Evolutionary conservation across 1,139 yeast genomes (phyloP).

Genomic region (Arxiozyma heterogenica): DNA sequence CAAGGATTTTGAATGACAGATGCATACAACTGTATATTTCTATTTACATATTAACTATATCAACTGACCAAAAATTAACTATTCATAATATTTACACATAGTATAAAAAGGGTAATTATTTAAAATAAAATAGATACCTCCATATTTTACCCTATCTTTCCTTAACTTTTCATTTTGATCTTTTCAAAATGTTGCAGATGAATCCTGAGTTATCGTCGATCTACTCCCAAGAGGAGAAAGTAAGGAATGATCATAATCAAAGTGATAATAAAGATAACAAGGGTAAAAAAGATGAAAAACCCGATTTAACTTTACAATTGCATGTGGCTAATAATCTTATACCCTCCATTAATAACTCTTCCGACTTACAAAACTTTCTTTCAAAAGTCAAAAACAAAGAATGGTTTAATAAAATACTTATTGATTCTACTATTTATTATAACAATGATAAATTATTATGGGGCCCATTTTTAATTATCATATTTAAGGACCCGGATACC

Average conservation of each 20-base stretch:
- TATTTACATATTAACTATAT: neutral
- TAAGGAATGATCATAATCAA: neutral
- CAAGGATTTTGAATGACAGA: neutral
- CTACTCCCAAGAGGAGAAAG: constrained; percentile 6
- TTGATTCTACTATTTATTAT: constrained; percentile 46
- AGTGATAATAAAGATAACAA: too few relatives aligned
- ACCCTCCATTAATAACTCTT: neutral
- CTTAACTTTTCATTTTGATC: neutral
- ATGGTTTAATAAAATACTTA: constrained; percentile 35
- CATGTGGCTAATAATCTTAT: constrained; percentile 2
- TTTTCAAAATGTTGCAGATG: neutral
- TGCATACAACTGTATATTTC: neutral
- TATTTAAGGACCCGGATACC: constrained; percentile 41
- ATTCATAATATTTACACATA: too few relatives aligned
- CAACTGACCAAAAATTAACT: neutral
- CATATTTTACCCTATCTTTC: neutral
- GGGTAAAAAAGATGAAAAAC: neutral
- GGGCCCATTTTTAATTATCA: constrained; percentile 45
- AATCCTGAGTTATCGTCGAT: constrained; percentile 10
- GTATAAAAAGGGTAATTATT: neutral
- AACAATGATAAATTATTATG: constrained; percentile 48
- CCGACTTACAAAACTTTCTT: constrained; percentile 3
- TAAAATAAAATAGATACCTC: neutral
- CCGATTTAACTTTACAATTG: neutral
- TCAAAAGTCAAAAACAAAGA: constrained; percentile 10